These are phyloP conservation scores for Bremia lactucae DNA, from an alignment of 352 stramenopile genomes.

Conservation along the genomic window DNA sequence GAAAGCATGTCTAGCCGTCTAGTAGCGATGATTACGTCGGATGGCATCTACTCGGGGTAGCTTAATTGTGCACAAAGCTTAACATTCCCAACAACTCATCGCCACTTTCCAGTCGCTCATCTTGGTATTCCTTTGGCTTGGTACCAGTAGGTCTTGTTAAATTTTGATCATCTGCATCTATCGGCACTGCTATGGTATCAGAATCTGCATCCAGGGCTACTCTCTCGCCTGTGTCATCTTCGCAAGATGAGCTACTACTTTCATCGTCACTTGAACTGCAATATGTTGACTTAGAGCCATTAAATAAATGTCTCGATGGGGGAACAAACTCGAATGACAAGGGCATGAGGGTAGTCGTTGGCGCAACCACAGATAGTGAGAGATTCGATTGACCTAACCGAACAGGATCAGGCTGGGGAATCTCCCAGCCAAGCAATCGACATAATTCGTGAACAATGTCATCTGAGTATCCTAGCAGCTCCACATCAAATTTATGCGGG, in stretches of 20 bases:
- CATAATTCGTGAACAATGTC: conserved; percentile 79
- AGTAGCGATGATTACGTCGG: conserved; percentile 4
- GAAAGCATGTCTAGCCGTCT: conserved; percentile 5
- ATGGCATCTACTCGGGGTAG: background rate
- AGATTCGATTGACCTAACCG: conserved; percentile 57
- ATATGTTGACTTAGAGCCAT: conserved; percentile 50
- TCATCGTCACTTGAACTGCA: conserved; percentile 49
- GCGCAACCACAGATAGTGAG: conserved; percentile 9
- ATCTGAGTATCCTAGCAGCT: conserved; percentile 75
- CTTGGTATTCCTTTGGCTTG: conserved; percentile 41
- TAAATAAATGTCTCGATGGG: conserved; percentile 67
- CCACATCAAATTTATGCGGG: conserved; percentile 78
- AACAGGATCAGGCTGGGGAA: conserved; percentile 57
- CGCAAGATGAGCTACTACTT: conserved; percentile 42
- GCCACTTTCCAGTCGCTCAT: conserved; percentile 65
- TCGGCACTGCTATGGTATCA: conserved; percentile 20
- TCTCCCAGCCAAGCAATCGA: conserved; percentile 62
- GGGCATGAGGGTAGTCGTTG: conserved; percentile 18
- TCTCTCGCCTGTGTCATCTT: conserved; percentile 28
- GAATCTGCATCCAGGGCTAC: conserved; percentile 14
- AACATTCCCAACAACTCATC: conserved; percentile 55
- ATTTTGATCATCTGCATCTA: conserved; percentile 26
- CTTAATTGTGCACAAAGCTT: conserved; percentile 52
- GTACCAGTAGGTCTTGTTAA: conserved; percentile 8
- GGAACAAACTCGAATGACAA: conserved; percentile 56